Evolutionary conservation across 1,284 basidiomycete genomes (phyloP).

Genomic region (Ganoderma meredithae): DNA sequence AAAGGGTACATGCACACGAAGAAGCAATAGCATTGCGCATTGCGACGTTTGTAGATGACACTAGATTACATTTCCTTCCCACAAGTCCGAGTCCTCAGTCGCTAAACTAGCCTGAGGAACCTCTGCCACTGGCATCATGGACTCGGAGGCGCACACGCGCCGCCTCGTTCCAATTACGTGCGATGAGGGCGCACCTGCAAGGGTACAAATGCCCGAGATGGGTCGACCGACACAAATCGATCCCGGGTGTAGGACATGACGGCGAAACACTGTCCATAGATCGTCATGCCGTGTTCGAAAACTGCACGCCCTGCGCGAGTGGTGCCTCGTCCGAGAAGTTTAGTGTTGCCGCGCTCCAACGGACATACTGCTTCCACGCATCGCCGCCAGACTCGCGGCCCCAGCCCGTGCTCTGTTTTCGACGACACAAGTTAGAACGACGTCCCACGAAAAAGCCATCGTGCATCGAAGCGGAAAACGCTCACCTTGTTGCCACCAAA

Average conservation of each 20-base stretch:
- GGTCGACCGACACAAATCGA: background rate
- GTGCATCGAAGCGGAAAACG: slow-evolving; percentile 10
- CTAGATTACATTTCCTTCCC: background rate
- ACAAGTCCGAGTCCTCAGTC: background rate
- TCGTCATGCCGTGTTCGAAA: slow-evolving; percentile 48
- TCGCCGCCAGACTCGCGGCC: slow-evolving; percentile 97
- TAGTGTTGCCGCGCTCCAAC: slow-evolving; percentile 91
- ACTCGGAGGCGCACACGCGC: background rate
- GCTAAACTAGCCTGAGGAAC: background rate
- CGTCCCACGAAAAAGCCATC: background rate
- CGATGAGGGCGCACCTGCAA: background rate
- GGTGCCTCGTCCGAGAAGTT: slow-evolving; percentile 92
- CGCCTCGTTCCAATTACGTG: background rate
- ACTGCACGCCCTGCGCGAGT: slow-evolving; percentile 92
- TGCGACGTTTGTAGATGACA: background rate
- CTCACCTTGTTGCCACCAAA: slow-evolving; percentile 93
- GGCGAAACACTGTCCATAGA: background rate
- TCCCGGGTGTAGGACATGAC: background rate
- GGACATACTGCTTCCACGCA: slow-evolving; percentile 94
- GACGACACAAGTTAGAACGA: slow-evolving; percentile 2
- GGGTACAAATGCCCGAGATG: background rate
- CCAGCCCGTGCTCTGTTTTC: slow-evolving; percentile 80
- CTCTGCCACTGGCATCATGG: background rate
- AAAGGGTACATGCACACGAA: background rate
- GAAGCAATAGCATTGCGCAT: background rate